phyloP scores from a whole-genome alignment of 148 eudicot species.

The Suaeda aralocaspica region DNA sequence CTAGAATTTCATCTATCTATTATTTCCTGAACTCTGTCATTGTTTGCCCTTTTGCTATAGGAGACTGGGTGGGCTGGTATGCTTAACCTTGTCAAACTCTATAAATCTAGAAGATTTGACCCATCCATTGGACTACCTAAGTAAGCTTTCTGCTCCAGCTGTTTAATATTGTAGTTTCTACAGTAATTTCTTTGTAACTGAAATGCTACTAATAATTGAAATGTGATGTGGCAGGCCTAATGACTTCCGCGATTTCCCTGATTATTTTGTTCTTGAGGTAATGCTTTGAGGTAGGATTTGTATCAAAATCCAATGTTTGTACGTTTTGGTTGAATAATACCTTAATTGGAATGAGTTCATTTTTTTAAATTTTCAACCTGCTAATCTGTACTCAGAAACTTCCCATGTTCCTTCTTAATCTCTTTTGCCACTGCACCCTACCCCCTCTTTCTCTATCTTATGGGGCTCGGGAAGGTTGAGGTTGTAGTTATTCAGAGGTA shows the following conservation, averaged over 20 bases:
- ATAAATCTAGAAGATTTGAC: conserved; percentile 81
- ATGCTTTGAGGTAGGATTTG: conserved; percentile 88
- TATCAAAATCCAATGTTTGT: conserved; percentile 26
- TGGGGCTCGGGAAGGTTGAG: too few relatives aligned
- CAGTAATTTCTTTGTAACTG: neutral
- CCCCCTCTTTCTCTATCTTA: too few relatives aligned
- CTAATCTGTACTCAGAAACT: too few relatives aligned
- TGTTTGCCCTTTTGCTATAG: conserved; percentile 32
- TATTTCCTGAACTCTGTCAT: neutral
- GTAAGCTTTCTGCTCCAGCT: conserved; percentile 39
- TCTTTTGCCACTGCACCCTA: too few relatives aligned
- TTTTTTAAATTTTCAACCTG: too few relatives aligned
- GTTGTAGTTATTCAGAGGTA: too few relatives aligned
- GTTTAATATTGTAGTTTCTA: neutral
- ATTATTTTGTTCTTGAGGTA: conserved; percentile 99
- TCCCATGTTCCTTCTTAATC: too few relatives aligned
- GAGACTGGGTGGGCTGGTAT: conserved; percentile 94
- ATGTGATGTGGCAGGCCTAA: conserved; percentile 62
- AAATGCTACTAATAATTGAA: conserved; percentile 9
- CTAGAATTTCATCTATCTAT: neutral
- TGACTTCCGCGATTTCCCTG: conserved; percentile 85
- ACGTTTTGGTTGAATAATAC: neutral
- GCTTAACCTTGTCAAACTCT: conserved; percentile 65
- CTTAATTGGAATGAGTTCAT: neutral
- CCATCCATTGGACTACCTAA: conserved; percentile 84